Evolutionary conservation across 2,329 filamentous ascomycete genomes (phyloP), one percentile per base, ranked within the genome.

Genomic region (Onygena corvina): DNA sequence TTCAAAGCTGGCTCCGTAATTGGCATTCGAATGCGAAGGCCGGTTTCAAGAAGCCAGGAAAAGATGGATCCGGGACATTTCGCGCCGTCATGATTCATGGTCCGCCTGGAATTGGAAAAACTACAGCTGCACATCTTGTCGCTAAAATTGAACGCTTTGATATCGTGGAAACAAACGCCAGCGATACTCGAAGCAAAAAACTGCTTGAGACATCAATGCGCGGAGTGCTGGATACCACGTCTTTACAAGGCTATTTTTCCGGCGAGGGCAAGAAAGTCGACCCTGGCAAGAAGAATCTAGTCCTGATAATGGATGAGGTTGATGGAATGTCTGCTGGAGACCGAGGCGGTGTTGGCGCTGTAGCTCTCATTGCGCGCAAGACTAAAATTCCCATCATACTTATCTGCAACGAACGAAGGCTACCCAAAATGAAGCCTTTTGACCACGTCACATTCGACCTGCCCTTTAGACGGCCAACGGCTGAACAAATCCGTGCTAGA

Each of bases 241-340:
- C 90, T 18, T 73, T 98, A 9, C 76, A 88, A 50, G 92, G 92
- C 1, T 98, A 84, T 67, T 98, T 96, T 64, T 81, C 88, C 4
- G 81, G 80, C 2, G 85, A 89, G 50, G 84, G 85, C 20, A 86
- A 92, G 66, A 77, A 82, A 50, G 81, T 94, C 2, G 84, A 95
- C 38, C 68, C 72, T 3, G 74, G 75, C 12, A 96, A 92, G 72
- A 94, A 93, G 72, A 95, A 95, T 58, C 80, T 96, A 29, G 86
- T 95, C 4, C 71, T 98, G 45, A 87, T 98, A 68, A 96, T 98
- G 92, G 92, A 98, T 59, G 92, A 98, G 67, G 92, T 98, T 3
- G 92, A 98, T 60, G 92, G 92, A 47, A 96, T 98, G 92, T 96
- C 90, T 53, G 89, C 87, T 30, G 92, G 92, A 62, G 92, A 98